Evolutionary conservation across 495 filamentous ascomycete species (phyloP).

Genomic region (Hyaloscypha finlandica): DNA sequence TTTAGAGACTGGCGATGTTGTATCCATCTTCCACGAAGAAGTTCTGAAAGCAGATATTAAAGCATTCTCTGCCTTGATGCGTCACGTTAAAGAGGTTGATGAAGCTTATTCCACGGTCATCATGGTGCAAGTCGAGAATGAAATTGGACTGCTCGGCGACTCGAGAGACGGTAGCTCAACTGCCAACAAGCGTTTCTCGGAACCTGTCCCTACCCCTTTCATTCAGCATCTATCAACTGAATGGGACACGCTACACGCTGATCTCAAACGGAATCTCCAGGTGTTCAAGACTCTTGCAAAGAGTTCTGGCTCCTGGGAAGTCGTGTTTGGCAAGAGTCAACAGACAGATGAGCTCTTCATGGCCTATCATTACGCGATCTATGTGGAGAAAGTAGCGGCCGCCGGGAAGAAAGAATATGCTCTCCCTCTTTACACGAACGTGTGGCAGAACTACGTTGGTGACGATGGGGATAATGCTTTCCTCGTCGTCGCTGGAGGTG

Average conservation of each 20-base stretch:
- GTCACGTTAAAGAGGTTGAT: constrained; percentile 44
- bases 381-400: constrained; percentile 45
- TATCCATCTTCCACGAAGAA: constrained; percentile 43
- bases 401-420: constrained; percentile 45
- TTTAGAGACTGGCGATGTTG: constrained; percentile 36
- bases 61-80: constrained; percentile 42
- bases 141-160: constrained; percentile 47
- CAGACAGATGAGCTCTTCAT: constrained; percentile 54
- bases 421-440: constrained; percentile 50
- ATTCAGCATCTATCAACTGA: constrained; percentile 36
- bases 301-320: constrained; percentile 34
- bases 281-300: neutral
- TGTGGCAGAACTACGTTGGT: constrained; percentile 47
- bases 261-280: constrained; percentile 30
- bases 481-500: constrained; percentile 46
- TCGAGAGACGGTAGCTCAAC: constrained; percentile 43
- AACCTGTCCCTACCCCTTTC: constrained; percentile 40
- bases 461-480: constrained; percentile 22
- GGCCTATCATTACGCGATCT: constrained; percentile 49
- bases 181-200: constrained; percentile 39
- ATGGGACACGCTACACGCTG: constrained; percentile 38
- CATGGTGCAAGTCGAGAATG: constrained; percentile 57
- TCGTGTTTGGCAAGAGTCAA: constrained; percentile 42
- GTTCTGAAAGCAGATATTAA: constrained; percentile 38
- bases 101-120: constrained; percentile 43